Percentiles rank a stretch among this genome's conserved stretches.
Conservation (phyloP, 495 filamentous ascomycete species). For the Niebla homalea region DNA sequence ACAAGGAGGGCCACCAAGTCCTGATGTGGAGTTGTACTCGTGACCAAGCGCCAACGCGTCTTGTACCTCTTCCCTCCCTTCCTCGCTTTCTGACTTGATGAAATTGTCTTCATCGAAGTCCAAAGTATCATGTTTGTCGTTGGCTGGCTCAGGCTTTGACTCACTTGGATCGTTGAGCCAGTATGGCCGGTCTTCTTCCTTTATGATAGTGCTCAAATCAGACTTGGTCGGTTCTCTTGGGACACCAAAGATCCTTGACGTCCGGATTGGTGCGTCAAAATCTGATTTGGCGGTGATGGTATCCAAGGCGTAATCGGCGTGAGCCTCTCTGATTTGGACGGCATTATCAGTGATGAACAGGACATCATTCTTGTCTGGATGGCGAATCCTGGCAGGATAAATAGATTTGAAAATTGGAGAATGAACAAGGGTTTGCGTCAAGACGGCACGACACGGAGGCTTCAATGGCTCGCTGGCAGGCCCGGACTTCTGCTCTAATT, state of each 20-base stretch:
- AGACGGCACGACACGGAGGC: slow-evolving; percentile 47
- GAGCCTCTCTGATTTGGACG: slow-evolving; percentile 49
- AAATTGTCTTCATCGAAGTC: background rate
- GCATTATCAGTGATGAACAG: slow-evolving; percentile 63
- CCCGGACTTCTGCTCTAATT: background rate
- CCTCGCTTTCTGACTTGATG: no score
- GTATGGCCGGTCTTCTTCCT: background rate
- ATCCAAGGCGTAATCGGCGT: slow-evolving; percentile 47
- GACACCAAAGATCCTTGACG: slow-evolving; percentile 23
- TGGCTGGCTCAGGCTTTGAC: no score
- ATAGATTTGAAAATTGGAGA: slow-evolving; percentile 69
- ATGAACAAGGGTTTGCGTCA: slow-evolving; percentile 62
- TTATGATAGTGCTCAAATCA: background rate
- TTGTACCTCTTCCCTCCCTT: no score
- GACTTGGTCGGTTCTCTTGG: slow-evolving; percentile 19
- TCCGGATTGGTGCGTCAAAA: slow-evolving; percentile 49
- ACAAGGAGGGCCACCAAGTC: background rate
- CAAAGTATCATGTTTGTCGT: no score
- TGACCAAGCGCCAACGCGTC: no score
- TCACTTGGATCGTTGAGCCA: no score
- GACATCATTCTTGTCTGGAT: slow-evolving; percentile 62
- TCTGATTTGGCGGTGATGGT: slow-evolving; percentile 60
- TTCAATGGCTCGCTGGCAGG: slow-evolving; percentile 12
- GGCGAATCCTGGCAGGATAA: slow-evolving; percentile 63
- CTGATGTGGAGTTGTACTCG: no score